Evolutionary conservation across 176 grass and related monocot species (phyloP), one percentile per base, ranked within the genome.

Genomic region (Phragmites australis): DNA sequence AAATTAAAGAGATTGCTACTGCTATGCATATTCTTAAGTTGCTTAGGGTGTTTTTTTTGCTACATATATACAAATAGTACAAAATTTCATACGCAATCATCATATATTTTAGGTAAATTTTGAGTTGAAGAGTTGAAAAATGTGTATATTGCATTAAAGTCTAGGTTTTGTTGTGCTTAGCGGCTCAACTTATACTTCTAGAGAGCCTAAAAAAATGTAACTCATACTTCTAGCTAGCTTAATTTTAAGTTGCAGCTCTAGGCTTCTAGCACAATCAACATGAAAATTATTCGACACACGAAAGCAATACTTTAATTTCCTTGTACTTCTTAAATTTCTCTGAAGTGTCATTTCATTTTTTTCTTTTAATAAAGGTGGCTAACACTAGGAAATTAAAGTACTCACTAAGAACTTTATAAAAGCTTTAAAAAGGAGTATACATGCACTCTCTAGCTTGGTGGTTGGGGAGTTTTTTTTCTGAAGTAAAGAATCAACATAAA

Each of bases 401-500:
- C 50, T 22, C 18, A 26, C 12, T 48, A 74, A 39, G 58, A 13
- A 54, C 23, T 75, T 53, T 54, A 14, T 43, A 44, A 44, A 47
- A 55, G 34, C 21, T 18, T 27, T 31, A 26, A 62, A 64, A 82
- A 54, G 34, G 8, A 40, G 18, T 19, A 18, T 48, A 12, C 11
- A 46, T 23, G n/a, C 11, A 22, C 25, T 48, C 75, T 18, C 4
- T 32, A 8, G 15, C 1, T 40, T 21, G 14, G 77, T 80, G 31
- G 77, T 68, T 80, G 63, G 49, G 37, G 49, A 44, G 63, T n/a
- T n/a, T n/a, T 43, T 43, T 32, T 68, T 19, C 8, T 30, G 9
- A 79, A 65, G 73, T 47, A 58, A 58, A 61, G 58, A 61, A 37
- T 65, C 62, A 41, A 41, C 32, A 21, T 57, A 27, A 57, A 57